Percentiles rank a stretch among this genome's conserved stretches.
Conservation (phyloP, 192 early-diverging fungal genomes). For the Dissophora globulifera region DNA sequence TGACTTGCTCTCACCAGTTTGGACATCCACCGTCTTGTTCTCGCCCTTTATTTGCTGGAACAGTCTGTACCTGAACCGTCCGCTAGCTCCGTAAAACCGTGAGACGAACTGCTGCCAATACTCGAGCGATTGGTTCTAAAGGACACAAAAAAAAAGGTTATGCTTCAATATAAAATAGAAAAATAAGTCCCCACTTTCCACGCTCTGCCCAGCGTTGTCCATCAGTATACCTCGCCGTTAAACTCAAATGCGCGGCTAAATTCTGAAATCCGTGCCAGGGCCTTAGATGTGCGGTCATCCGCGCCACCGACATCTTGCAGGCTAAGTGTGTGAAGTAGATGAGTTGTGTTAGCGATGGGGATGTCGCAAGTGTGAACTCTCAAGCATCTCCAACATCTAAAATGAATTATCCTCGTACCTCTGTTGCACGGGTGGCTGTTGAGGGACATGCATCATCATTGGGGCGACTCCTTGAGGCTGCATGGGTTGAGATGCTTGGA, state of each 20-base stretch:
- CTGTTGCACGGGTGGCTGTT: background rate
- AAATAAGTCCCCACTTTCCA: background rate
- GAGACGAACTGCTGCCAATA: slow-evolving; percentile 28
- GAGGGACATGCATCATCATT: background rate
- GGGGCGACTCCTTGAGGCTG: background rate
- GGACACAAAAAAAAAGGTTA: background rate
- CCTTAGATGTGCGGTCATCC: slow-evolving; percentile 23
- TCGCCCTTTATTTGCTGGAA: slow-evolving; percentile 18
- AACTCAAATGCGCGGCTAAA: slow-evolving; percentile 16
- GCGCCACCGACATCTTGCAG: background rate
- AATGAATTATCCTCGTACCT: too few species aligned
- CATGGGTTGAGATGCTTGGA: background rate
- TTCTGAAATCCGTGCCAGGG: slow-evolving; percentile 15
- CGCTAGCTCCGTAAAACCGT: slow-evolving; percentile 20
- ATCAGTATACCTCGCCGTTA: slow-evolving; percentile 24
- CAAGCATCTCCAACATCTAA: too few species aligned
- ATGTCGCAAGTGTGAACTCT: background rate
- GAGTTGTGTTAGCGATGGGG: background rate
- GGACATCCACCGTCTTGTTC: too few species aligned
- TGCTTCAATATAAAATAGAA: background rate
- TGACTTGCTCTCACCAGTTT: slow-evolving; percentile 21
- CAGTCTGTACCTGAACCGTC: slow-evolving; percentile 22
- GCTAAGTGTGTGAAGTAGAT: background rate
- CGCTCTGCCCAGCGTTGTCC: too few species aligned
- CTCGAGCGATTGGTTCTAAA: slow-evolving; percentile 18